Conservation (phyloP, 257 asterid species). For the Anisodus tanguticus region DNA sequence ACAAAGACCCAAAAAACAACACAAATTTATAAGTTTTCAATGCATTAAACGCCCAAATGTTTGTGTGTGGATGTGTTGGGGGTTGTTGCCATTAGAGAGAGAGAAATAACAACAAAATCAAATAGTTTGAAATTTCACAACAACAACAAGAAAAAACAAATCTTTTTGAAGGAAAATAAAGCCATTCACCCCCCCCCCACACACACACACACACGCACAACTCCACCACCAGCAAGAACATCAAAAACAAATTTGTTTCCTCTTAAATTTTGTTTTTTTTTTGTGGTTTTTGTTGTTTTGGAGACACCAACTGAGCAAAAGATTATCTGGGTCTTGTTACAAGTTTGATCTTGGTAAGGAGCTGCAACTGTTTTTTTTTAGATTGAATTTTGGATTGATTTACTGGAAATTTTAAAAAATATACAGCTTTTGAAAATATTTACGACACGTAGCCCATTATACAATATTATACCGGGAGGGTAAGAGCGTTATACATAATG, state of each 20-base stretch:
- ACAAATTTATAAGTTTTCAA: conserved; percentile 1
- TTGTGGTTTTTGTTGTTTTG: too few relatives aligned
- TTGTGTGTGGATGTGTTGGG: conserved; percentile 29
- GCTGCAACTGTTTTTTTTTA: neutral
- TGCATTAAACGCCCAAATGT: neutral
- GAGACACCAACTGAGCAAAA: too few relatives aligned
- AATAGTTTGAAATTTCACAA: neutral
- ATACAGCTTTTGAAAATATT: too few relatives aligned
- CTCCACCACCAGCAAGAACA: neutral
- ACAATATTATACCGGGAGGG: too few relatives aligned
- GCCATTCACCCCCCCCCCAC: neutral
- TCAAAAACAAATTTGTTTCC: neutral
- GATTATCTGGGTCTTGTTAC: neutral
- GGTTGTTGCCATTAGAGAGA: neutral
- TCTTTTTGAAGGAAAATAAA: neutral
- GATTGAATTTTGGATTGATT: too few relatives aligned
- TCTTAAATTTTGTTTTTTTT: neutral
- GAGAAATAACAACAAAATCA: neutral
- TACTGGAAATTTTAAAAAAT: too few relatives aligned
- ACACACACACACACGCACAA: neutral
- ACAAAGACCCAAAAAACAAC: neutral
- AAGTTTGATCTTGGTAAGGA: conserved; percentile 1
- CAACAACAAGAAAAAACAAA: neutral
- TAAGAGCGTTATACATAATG: too few relatives aligned
- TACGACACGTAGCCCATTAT: too few relatives aligned